A percentile compares a stretch with the other conserved stretches of the same genome.
These are phyloP conservation scores for Syzygium aqueum DNA, from an alignment of 345 rosid genomes.

Conservation along the genomic window DNA sequence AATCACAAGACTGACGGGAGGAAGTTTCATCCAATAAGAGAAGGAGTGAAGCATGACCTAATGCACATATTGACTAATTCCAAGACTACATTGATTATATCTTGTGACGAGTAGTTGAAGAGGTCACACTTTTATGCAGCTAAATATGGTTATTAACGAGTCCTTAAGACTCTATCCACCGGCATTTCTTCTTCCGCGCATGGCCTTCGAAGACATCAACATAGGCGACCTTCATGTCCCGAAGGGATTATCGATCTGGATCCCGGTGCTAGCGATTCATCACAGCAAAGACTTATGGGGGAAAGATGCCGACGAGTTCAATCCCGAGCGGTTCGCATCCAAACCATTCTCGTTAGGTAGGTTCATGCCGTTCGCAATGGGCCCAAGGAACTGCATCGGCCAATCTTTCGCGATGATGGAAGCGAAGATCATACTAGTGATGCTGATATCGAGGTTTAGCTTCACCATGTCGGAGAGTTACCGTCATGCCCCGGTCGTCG, in stretches of 20 bases:
- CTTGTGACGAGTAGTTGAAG: not conserved
- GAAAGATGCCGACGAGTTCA: constrained; percentile 48
- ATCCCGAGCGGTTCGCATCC: constrained; percentile 32
- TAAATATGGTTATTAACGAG: constrained; percentile 56
- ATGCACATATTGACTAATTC: not conserved
- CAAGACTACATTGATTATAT: not conserved
- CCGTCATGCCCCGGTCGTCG: constrained; percentile 31
- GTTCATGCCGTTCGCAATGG: constrained; percentile 36
- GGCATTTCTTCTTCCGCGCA: constrained; percentile 13
- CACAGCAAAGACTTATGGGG: constrained; percentile 46
- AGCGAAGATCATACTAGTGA: constrained; percentile 34
- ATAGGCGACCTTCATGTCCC: constrained; percentile 42
- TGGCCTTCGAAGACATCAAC: constrained; percentile 27
- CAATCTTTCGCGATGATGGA: constrained; percentile 39
- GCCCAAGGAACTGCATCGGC: constrained; percentile 59
- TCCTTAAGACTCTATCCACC: constrained; percentile 51
- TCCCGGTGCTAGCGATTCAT: constrained; percentile 25
- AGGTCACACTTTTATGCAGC: constrained; percentile 8
- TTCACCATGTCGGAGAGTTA: constrained; percentile 27
- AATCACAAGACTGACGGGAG: not conserved
- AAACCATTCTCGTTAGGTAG: constrained; percentile 29
- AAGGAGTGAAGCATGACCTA: not conserved
- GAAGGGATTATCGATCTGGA: constrained; percentile 14
- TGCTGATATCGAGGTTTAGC: constrained; percentile 26
- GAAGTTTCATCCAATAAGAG: not conserved